Percentiles rank a stretch among this genome's conserved stretches.
phyloP scores from a whole-genome alignment of 768 basidiomycete genomes.

The Boletellus emodensis region DNA sequence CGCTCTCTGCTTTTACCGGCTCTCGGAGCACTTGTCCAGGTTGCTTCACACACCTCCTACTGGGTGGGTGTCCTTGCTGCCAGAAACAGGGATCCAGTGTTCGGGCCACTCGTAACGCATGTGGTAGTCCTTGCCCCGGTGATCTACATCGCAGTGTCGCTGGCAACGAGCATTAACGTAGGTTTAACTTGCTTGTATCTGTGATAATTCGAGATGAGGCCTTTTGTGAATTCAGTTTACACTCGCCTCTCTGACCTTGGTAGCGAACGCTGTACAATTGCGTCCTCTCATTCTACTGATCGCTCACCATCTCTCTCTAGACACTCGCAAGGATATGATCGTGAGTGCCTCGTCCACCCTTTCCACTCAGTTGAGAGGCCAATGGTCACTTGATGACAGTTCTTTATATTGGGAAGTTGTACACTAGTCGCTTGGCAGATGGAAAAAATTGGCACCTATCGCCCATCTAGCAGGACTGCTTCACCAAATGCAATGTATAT shows the following conservation, averaged over 20 bases:
- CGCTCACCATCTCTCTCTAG: conserved; percentile 16
- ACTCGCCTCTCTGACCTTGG: conserved; percentile 24
- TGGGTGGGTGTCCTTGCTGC: conserved; percentile 61
- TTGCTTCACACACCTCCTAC: conserved; percentile 62
- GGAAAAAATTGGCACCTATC: background rate
- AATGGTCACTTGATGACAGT: conserved; percentile 13
- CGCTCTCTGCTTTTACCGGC: conserved; percentile 22
- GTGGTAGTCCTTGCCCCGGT: conserved; percentile 53
- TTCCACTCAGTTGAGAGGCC: conserved; percentile 1
- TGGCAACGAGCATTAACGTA: conserved; percentile 42
- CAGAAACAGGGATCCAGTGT: conserved; percentile 46
- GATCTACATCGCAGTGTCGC: conserved; percentile 45
- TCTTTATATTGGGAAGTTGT: conserved; percentile 21
- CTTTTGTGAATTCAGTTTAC: conserved; percentile 10
- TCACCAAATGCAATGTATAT: background rate
- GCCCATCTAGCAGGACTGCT: background rate
- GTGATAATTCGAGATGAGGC: background rate
- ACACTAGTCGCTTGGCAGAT: conserved; percentile 12
- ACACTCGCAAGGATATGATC: conserved; percentile 16
- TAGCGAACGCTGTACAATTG: conserved; percentile 25
- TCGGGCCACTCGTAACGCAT: conserved; percentile 62
- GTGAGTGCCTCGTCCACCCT: conserved; percentile 12
- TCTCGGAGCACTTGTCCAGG: conserved; percentile 39
- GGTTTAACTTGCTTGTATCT: conserved; percentile 15
- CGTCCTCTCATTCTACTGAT: conserved; percentile 19